These are phyloP conservation scores for Scleroderma bovista DNA, from an alignment of 768 basidiomycete genomes.

Conservation along the genomic window DNA sequence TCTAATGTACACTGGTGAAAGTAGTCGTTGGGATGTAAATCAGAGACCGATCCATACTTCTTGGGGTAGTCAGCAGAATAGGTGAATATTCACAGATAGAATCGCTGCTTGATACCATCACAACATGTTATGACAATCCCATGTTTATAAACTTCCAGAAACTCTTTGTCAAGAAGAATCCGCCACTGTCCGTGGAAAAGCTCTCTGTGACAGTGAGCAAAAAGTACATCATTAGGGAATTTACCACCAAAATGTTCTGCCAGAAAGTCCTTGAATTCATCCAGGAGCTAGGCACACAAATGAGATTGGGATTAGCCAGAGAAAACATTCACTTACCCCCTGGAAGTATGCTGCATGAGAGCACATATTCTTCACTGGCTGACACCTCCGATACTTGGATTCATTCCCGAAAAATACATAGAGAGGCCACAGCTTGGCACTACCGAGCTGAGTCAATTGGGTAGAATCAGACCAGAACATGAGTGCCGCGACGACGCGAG, in stretches of 20 bases:
- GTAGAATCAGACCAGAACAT: constrained; percentile 32
- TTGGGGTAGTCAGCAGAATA: constrained; percentile 21
- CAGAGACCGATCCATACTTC: too few relatives aligned
- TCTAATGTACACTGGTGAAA: too few relatives aligned
- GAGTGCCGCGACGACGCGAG: constrained; percentile 11
- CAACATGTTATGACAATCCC: constrained; percentile 10
- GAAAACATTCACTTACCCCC: not conserved
- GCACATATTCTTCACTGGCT: constrained; percentile 9
- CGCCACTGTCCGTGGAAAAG: constrained; percentile 12
- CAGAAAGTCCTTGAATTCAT: constrained; percentile 3
- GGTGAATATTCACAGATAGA: constrained; percentile 14
- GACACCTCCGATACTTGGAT: constrained; percentile 17
- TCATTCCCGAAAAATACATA: constrained; percentile 21
- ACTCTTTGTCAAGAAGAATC: constrained; percentile 7
- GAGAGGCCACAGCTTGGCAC: constrained; percentile 21
- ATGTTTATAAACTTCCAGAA: constrained; percentile 10
- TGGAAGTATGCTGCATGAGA: constrained; percentile 11
- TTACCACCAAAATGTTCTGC: not conserved
- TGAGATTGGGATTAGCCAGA: not conserved
- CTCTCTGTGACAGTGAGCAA: constrained; percentile 11
- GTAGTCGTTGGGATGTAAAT: too few relatives aligned
- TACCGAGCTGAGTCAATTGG: constrained; percentile 26
- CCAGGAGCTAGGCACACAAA: constrained; percentile 10
- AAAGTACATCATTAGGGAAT: not conserved
- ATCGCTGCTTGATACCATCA: constrained; percentile 5